Evolutionary conservation across 2,329 filamentous ascomycete genomes (phyloP).

Genomic region (Phyllosticta paracitricarpa): DNA sequence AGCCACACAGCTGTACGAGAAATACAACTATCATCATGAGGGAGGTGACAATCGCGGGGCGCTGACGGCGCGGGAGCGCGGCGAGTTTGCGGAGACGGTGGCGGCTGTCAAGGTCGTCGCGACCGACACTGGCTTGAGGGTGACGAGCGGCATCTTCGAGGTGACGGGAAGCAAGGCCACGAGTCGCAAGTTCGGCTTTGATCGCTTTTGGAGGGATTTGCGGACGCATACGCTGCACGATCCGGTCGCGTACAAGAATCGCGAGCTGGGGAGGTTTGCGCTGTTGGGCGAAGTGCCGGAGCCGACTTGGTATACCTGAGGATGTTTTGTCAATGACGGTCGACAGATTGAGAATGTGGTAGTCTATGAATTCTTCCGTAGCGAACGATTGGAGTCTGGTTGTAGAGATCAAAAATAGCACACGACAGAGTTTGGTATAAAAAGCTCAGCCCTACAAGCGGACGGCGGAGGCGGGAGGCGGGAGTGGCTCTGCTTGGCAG

Average conservation of each 20-base stretch:
- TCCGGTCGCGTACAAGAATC: conserved; percentile 57
- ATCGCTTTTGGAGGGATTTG: conserved; percentile 58
- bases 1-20: conserved; percentile 38
- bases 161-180: conserved; percentile 52
- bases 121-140: conserved; percentile 48
- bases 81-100: conserved; percentile 53
- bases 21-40: conserved; percentile 21
- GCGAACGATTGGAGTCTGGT: too few relatives aligned
- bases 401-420: background rate
- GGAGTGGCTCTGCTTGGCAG: background rate
- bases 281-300: conserved; percentile 48
- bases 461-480: background rate
- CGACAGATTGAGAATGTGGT: background rate
- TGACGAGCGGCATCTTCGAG: conserved; percentile 55
- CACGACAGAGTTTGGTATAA: background rate
- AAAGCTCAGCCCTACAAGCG: background rate
- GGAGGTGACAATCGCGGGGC: conserved; percentile 25
- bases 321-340: too few relatives aligned
- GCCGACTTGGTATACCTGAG: conserved; percentile 52
- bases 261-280: conserved; percentile 49
- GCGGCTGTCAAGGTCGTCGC: conserved; percentile 53
- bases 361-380: too few relatives aligned
- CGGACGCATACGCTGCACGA: conserved; percentile 57
- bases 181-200: conserved; percentile 48
- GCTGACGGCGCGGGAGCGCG: conserved; percentile 44